These are phyloP conservation scores for Stereocaulon alpinum DNA, from an alignment of 495 filamentous ascomycete genomes.

Conservation along the genomic window DNA sequence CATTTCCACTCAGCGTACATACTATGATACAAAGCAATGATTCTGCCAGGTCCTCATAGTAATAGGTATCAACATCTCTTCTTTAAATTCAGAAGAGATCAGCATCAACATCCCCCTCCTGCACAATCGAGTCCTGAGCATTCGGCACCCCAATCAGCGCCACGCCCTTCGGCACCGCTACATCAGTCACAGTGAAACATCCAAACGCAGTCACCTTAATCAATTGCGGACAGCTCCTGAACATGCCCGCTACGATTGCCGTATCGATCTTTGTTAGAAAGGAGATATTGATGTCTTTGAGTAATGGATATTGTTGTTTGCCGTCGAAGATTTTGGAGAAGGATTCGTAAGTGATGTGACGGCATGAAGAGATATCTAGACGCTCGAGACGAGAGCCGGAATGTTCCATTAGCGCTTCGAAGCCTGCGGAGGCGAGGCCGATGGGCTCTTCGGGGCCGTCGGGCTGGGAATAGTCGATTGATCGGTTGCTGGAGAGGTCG, in stretches of 20 bases:
- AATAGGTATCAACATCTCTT: neutral
- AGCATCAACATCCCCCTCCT: slow-evolving; percentile 34
- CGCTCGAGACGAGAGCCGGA: slow-evolving; percentile 52
- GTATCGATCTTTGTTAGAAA: slow-evolving; percentile 70
- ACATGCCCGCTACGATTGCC: slow-evolving; percentile 60
- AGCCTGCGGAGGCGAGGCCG: slow-evolving; percentile 63
- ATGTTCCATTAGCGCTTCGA: slow-evolving; percentile 74
- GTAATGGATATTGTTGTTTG: slow-evolving; percentile 47
- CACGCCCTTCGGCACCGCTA: slow-evolving; percentile 59
- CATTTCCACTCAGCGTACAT: neutral
- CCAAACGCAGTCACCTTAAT: slow-evolving; percentile 71
- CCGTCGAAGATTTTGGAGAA: slow-evolving; percentile 60
- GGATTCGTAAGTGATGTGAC: slow-evolving; percentile 57
- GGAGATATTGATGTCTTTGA: slow-evolving; percentile 63
- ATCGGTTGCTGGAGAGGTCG: slow-evolving; percentile 64
- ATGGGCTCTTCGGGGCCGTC: slow-evolving; percentile 45
- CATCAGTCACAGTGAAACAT: slow-evolving; percentile 65
- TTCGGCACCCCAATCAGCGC: slow-evolving; percentile 70
- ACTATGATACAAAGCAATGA: neutral
- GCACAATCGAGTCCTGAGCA: slow-evolving; percentile 48
- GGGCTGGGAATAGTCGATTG: slow-evolving; percentile 59
- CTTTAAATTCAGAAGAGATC: neutral
- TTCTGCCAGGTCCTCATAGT: neutral
- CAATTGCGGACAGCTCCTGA: slow-evolving; percentile 61
- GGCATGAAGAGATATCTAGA: slow-evolving; percentile 67